Percentiles rank a stretch among this genome's conserved stretches.
These are phyloP conservation scores for Trapa incisa DNA, from an alignment of 345 rosid species.

Conservation along the genomic window DNA sequence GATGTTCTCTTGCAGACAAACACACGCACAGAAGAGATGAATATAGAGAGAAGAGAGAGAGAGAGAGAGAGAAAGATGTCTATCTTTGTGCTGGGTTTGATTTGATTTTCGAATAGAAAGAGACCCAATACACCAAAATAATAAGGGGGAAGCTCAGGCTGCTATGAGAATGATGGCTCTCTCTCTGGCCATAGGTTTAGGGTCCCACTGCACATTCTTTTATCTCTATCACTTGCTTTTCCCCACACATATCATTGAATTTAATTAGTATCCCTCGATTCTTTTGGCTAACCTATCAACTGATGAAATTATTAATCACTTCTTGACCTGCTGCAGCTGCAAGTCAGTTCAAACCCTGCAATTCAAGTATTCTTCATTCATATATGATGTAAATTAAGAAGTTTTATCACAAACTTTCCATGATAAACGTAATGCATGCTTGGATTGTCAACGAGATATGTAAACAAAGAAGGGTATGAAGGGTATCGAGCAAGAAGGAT, in stretches of 20 bases:
- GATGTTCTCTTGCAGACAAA: background rate
- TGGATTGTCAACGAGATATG: background rate
- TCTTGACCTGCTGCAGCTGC: too few species aligned
- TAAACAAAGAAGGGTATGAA: background rate
- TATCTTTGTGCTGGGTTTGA: slow-evolving; percentile 1
- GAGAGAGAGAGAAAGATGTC: background rate
- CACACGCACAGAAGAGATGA: too few species aligned
- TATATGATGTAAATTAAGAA: too few species aligned
- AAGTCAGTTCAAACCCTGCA: too few species aligned
- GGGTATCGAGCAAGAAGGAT: background rate
- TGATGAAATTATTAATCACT: too few species aligned
- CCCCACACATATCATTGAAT: too few species aligned
- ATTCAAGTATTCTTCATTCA: too few species aligned
- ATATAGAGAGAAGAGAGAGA: background rate
- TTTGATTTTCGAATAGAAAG: slow-evolving; percentile 1
- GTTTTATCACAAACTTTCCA: too few species aligned
- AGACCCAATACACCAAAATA: background rate
- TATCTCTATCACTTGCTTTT: background rate
- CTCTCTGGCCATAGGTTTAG: background rate
- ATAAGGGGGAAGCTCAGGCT: background rate
- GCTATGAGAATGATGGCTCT: slow-evolving; percentile 4
- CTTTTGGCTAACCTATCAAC: background rate
- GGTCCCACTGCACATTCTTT: slow-evolving; percentile 3
- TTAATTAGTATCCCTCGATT: background rate
- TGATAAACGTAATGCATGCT: background rate